Base-by-base conservation (phyloP, 441 rosid genomes). In the Populus hybrid region DNA sequence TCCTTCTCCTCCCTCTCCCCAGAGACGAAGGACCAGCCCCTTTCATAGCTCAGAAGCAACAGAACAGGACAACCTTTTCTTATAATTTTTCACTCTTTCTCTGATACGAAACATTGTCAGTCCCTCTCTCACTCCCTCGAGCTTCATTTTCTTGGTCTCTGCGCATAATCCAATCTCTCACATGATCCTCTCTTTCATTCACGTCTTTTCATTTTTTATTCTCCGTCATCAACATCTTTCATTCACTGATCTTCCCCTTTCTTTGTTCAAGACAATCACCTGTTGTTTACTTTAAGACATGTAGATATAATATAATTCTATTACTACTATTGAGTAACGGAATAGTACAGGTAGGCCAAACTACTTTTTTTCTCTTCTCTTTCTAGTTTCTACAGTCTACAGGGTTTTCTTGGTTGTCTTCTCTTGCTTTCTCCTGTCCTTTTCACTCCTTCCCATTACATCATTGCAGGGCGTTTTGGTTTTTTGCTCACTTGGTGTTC, bases 251-350 rank as follows among this genome's bases (percentile, higher is more conserved):
- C 50, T 11, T 18, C 6, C n/a, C 4, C 57, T 26, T 42, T 18
- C 40, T 73, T 34, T 24, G 34, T 21, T 11, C 10, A 61, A 76
- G 63, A 75, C 84, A 84, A 86, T 87, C 76, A 63, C 77, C 85
- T 82, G 78, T 73, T 73, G 80, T 85, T 83, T 85, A 78, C 80
- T 76, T 80, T 57, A 78, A 74, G 81, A 82, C 85, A 80, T 82
- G 80, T 66, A 71, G 36, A 70, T 71, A 70, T 71, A 65, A 12
- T 28, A 30, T 30, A 30, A 30, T 30, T 3, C 32, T 30, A 30
- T 30, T 30, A 3, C 32, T 30, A 65, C 72, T 61, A 34, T 9
- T 38, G 30, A 70, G 40, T 4, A 16, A 8, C 26, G 9, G 18
- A n/a, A 20, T 36, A 10, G n/a, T 12, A 30, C 57, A 36, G 26